Percentiles rank a stretch among this genome's conserved stretches.
These are phyloP conservation scores for Paraphysoderma sedebokerense DNA, from an alignment of 371 early-diverging fungal genomes.

Conservation along the genomic window DNA sequence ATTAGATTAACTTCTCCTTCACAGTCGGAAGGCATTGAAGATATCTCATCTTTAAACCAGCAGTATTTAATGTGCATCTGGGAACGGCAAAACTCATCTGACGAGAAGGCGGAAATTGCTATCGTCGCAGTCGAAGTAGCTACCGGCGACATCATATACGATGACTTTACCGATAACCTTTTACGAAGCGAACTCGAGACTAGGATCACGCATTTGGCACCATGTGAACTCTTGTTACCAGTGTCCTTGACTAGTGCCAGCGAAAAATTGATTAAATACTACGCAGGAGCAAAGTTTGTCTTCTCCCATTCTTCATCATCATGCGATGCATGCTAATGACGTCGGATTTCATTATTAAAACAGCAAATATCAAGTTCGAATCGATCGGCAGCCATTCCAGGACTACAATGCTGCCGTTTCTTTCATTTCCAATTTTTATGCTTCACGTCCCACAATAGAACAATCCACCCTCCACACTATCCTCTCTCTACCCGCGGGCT, in stretches of 20 bases:
- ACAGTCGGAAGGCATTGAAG: background rate
- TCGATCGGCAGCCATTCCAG: conserved; percentile 36
- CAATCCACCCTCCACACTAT: conserved; percentile 2
- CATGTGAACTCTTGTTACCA: conserved; percentile 56
- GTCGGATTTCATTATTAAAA: background rate
- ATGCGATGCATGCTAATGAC: background rate
- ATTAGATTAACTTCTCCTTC: conserved; percentile 8
- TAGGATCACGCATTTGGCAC: conserved; percentile 50
- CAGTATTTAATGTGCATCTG: conserved; percentile 35
- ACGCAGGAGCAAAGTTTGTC: conserved; percentile 12
- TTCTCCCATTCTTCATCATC: conserved; percentile 4
- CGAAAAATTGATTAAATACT: conserved; percentile 24
- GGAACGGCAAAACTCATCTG: conserved; percentile 31
- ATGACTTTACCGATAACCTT: conserved; percentile 47
- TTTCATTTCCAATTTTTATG: conserved; percentile 33
- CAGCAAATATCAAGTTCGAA: conserved; percentile 24
- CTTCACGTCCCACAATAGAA: conserved; percentile 7
- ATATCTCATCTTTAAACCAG: conserved; percentile 4
- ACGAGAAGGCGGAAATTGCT: conserved; percentile 25
- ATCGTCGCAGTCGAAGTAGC: conserved; percentile 43
- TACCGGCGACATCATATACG: conserved; percentile 58
- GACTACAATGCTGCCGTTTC: conserved; percentile 29
- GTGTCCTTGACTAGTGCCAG: conserved; percentile 26
- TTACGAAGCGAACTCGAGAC: conserved; percentile 60
- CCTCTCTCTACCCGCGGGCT: background rate